Percentiles rank a stretch among this genome's conserved stretches.
phyloP scores from a whole-genome alignment of 2,329 filamentous ascomycete genomes.

The Ophiostoma ips region DNA sequence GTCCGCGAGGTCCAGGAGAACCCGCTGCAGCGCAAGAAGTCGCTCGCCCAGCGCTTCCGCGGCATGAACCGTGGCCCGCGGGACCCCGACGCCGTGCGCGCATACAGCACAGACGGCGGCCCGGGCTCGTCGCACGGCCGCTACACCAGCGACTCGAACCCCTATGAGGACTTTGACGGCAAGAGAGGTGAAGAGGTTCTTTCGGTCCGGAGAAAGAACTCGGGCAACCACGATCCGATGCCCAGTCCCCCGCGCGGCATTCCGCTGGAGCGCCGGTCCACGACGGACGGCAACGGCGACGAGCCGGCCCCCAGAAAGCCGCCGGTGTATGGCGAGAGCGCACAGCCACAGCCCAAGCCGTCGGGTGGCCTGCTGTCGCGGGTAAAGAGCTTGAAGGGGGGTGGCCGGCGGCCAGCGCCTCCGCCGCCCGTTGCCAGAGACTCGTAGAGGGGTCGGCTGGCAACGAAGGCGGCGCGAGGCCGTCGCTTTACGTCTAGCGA shows the following conservation, averaged over 20 bases:
- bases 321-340: conserved; percentile 21
- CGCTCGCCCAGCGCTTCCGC: conserved; percentile 79
- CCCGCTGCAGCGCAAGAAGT: conserved; percentile 81
- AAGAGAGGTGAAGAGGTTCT: conserved; percentile 40
- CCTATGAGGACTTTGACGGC: conserved; percentile 65
- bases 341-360: conserved; percentile 22
- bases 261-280: conserved; percentile 49
- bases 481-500: conserved; percentile 1
- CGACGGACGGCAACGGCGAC: conserved; percentile 33
- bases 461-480: conserved; percentile 1
- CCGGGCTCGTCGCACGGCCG: conserved; percentile 14
- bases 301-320: neutral
- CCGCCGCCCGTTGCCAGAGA: conserved; percentile 13
- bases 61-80: conserved; percentile 63
- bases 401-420: conserved; percentile 37
- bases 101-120: conserved; percentile 14
- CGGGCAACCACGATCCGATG: conserved; percentile 14
- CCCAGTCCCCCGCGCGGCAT: conserved; percentile 42
- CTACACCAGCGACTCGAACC: conserved; percentile 25
- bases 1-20: conserved; percentile 38
- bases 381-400: conserved; percentile 71
- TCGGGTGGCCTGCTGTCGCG: conserved; percentile 57
- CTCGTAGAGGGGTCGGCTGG: conserved; percentile 13
- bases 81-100: conserved; percentile 32
- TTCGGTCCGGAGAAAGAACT: conserved; percentile 24